Conservation (phyloP, 495 filamentous ascomycete species). For the Xylaria curta region DNA sequence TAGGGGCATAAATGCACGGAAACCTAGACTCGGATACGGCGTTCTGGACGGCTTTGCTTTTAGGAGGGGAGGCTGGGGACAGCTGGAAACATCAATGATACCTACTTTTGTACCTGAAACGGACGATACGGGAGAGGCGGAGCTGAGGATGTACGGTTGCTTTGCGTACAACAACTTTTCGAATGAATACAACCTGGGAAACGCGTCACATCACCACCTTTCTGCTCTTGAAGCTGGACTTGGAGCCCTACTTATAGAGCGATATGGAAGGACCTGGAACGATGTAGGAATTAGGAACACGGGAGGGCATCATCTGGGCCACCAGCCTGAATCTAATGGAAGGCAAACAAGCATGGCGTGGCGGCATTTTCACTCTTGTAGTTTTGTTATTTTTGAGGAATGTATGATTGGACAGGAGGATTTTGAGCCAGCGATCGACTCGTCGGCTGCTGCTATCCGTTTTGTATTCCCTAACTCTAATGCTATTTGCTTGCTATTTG, state of each 20-base stretch:
- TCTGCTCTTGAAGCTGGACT: conserved; percentile 29
- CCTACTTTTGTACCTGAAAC: not conserved
- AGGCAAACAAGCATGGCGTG: not conserved
- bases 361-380: not conserved
- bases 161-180: not conserved
- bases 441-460: conserved; percentile 4
- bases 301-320: not conserved
- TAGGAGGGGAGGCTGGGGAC: conserved; percentile 26
- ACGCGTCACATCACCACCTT: conserved; percentile 8
- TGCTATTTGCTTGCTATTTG: conserved; percentile 12
- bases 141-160: conserved; percentile 10
- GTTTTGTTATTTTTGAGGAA: not conserved
- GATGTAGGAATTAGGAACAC: not conserved
- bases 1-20: conserved; percentile 24
- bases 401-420: not conserved
- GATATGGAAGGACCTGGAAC: not conserved
- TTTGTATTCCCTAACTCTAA: not conserved
- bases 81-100: conserved; percentile 25
- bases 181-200: not conserved
- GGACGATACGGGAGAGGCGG: conserved; percentile 10
- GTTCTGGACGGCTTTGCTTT: conserved; percentile 32
- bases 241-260: conserved; percentile 28
- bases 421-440: not conserved
- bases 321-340: conserved; percentile 2
- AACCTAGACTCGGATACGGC: conserved; percentile 31